Conservation (phyloP, 495 filamentous ascomycete genomes). For the Hypoxylon cercidicola region DNA sequence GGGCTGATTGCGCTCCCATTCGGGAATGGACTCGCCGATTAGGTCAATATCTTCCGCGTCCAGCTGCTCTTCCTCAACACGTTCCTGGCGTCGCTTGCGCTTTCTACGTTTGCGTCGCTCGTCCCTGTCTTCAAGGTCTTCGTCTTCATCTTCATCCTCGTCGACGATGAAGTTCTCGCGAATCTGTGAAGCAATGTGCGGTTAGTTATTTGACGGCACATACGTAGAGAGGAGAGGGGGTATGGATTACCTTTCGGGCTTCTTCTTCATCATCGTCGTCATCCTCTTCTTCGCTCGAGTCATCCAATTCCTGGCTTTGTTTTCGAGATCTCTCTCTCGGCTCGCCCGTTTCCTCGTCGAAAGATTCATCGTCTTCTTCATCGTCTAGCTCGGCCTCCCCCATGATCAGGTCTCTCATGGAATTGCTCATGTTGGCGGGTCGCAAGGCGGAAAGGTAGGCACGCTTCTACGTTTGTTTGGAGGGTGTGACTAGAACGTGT, state of each 20-base stretch:
- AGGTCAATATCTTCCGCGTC: conserved; percentile 98
- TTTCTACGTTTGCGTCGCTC: conserved; percentile 72
- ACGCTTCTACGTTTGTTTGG: background rate
- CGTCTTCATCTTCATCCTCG: conserved; percentile 83
- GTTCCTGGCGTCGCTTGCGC: conserved; percentile 74
- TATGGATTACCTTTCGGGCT: conserved; percentile 58
- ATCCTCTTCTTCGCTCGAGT: conserved; percentile 95
- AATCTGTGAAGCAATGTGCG: conserved; percentile 61
- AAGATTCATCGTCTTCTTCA: conserved; percentile 88
- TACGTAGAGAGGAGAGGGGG: background rate
- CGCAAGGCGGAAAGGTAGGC: background rate
- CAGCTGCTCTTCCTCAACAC: conserved; percentile 86
- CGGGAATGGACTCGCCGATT: conserved; percentile 81
- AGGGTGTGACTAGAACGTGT: conserved; percentile 1
- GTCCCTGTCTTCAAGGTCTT: conserved; percentile 69
- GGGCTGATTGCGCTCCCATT: conserved; percentile 70
- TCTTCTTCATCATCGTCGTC: conserved; percentile 93
- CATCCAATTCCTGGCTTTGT: conserved; percentile 72
- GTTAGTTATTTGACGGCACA: conserved; percentile 7
- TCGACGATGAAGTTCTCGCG: conserved; percentile 97
- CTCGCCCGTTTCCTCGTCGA: conserved; percentile 83
- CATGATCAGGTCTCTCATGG: conserved; percentile 78
- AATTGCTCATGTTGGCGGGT: conserved; percentile 67
- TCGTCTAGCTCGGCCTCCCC: conserved; percentile 89
- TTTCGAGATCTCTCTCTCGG: conserved; percentile 49